Evolutionary conservation across 805 yeast genomes (phyloP).

Genomic region (Lipomyces mesembrius): DNA sequence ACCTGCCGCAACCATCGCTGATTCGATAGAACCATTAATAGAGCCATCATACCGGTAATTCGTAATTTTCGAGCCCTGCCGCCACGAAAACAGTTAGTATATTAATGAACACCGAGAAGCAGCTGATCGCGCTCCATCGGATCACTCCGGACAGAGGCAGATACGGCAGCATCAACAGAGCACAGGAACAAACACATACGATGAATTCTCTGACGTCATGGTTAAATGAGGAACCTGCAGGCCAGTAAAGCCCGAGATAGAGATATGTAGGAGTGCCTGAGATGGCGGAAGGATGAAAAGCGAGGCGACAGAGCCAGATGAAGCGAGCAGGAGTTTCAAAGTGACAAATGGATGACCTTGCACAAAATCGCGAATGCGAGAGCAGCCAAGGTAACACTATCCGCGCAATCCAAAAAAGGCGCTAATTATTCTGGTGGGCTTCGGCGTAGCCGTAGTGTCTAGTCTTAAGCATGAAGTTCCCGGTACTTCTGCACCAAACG

Average conservation of each 20-base stretch:
- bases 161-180: not conserved
- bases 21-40: not conserved
- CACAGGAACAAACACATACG: constrained; percentile 12
- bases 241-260: not conserved
- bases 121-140: constrained; percentile 11
- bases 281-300: not conserved
- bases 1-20: not conserved
- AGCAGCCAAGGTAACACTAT: not conserved
- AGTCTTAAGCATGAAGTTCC: not conserved
- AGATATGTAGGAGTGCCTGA: not conserved
- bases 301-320: constrained; percentile 5
- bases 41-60: constrained; percentile 29
- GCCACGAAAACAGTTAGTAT: constrained; percentile 1
- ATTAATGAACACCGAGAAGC: not conserved
- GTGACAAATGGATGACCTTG: constrained; percentile 21
- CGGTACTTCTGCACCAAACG: not conserved
- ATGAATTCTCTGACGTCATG: constrained; percentile 17
- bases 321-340: constrained; percentile 6
- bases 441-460: not conserved
- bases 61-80: constrained; percentile 34
- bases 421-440: not conserved
- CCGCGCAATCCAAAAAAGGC: not conserved
- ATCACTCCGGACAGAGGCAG: constrained; percentile 12
- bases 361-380: not conserved
- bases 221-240: not conserved